Conservation (phyloP, 441 rosid genomes). For the Jatropha multifida region DNA sequence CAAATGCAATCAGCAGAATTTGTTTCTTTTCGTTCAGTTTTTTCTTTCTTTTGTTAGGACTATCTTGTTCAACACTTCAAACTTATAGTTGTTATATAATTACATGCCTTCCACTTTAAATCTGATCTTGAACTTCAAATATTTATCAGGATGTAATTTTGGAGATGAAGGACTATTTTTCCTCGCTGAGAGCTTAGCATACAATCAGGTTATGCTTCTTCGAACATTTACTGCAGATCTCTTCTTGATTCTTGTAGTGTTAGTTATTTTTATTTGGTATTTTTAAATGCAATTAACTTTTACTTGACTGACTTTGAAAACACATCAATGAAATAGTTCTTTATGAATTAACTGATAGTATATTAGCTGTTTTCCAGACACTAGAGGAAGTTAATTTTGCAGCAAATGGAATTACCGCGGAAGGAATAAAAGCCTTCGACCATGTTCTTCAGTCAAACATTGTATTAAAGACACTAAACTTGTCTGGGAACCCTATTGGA, state of each 20-base stretch:
- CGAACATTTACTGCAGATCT: constrained; percentile 1
- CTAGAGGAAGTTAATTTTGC: constrained; percentile 93
- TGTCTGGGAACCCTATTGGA: constrained; percentile 91
- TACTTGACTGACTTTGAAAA: not conserved
- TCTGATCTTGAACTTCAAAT: constrained; percentile 15
- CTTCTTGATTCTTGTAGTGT: constrained; percentile 10
- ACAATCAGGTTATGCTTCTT: constrained; percentile 67
- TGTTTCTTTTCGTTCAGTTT: not conserved
- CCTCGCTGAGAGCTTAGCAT: constrained; percentile 85
- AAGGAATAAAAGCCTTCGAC: constrained; percentile 83
- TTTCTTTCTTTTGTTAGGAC: not conserved
- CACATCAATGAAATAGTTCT: not conserved
- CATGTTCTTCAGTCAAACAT: constrained; percentile 83
- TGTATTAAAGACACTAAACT: constrained; percentile 59
- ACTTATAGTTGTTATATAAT: not conserved
- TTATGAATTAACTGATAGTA: constrained; percentile 15
- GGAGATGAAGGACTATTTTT: constrained; percentile 96
- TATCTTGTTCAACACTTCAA: not conserved
- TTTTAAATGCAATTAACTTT: constrained; percentile 4
- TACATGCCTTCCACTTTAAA: not conserved
- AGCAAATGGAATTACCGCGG: constrained; percentile 87
- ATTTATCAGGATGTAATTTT: constrained; percentile 71
- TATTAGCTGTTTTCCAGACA: constrained; percentile 40
- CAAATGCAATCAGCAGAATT: not conserved
- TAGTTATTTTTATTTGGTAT: not conserved